Percentiles rank a stretch among this genome's conserved stretches.
Evolutionary conservation across 371 early-diverging fungal genomes (phyloP).

Genomic region (Apophysomyces variabilis): DNA sequence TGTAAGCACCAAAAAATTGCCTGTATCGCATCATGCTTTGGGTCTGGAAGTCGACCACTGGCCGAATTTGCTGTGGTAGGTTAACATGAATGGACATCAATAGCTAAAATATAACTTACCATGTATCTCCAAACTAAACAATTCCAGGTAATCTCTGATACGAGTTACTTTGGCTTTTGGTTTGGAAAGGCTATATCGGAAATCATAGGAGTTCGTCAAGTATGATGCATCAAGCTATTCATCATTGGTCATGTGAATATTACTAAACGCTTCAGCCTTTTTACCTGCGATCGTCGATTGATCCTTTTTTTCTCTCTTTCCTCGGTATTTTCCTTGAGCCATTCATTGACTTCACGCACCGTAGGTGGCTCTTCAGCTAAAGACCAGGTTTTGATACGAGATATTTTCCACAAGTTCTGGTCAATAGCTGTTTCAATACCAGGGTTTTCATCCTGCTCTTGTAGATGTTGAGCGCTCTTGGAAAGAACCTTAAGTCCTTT

Average conservation of each 20-base stretch:
- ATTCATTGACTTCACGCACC: slow-evolving; percentile 22
- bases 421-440: slow-evolving; percentile 18
- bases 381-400: slow-evolving; percentile 35
- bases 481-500: slow-evolving; percentile 55
- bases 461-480: slow-evolving; percentile 22
- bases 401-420: slow-evolving; percentile 8
- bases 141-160: slow-evolving; percentile 35
- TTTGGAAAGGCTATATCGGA: slow-evolving; percentile 61
- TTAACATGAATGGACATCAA: not conserved
- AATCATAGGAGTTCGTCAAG: slow-evolving; percentile 58
- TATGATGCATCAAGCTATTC: slow-evolving; percentile 63
- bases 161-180: slow-evolving; percentile 25
- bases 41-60: slow-evolving; percentile 61
- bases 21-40: slow-evolving; percentile 55
- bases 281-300: slow-evolving; percentile 18
- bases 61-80: slow-evolving; percentile 41
- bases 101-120: slow-evolving; percentile 20
- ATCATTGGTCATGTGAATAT: not conserved
- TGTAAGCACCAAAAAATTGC: slow-evolving; percentile 64
- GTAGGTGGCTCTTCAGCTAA: slow-evolving; percentile 39
- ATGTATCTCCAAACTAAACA: slow-evolving; percentile 51
- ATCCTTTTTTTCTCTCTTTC: slow-evolving; percentile 9
- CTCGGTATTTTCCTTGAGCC: slow-evolving; percentile 24
- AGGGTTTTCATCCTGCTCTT: slow-evolving; percentile 8
- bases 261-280: not conserved